A percentile compares a stretch with the other conserved stretches of the same genome.
phyloP scores from a whole-genome alignment of 2,329 filamentous ascomycete genomes.

The Monosporascus sp. region DNA sequence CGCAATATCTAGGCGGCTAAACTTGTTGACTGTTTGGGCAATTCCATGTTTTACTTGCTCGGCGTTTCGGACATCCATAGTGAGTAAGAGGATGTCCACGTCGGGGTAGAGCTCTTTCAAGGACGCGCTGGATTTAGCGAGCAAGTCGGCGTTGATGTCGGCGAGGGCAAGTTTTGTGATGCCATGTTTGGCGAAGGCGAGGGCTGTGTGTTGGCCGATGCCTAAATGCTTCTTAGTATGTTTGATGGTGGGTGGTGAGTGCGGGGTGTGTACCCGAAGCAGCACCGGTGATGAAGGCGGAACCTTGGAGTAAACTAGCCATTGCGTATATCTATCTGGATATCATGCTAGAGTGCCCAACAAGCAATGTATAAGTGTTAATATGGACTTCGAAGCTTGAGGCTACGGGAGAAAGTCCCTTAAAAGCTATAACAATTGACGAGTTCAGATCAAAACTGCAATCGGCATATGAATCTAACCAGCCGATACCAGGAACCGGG shows the following conservation, averaged over 20 bases:
- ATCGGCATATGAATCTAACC: too few relatives aligned
- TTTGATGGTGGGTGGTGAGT: slow-evolving; percentile 19
- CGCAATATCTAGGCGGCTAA: slow-evolving; percentile 47
- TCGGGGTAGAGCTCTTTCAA: slow-evolving; percentile 32
- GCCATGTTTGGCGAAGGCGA: slow-evolving; percentile 34
- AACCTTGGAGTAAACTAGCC: too few relatives aligned
- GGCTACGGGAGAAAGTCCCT: too few relatives aligned
- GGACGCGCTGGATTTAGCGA: slow-evolving; percentile 25
- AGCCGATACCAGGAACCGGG: too few relatives aligned
- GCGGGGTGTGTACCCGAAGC: slow-evolving; percentile 11
- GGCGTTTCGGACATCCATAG: slow-evolving; percentile 41
- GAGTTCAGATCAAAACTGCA: too few relatives aligned
- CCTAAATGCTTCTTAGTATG: slow-evolving; percentile 27
- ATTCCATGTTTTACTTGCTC: slow-evolving; percentile 38
- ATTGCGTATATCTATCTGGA: too few relatives aligned
- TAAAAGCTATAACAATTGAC: too few relatives aligned
- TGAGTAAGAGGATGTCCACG: slow-evolving; percentile 34
- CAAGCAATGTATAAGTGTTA: too few relatives aligned
- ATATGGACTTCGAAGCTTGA: too few relatives aligned
- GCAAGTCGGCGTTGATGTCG: slow-evolving; percentile 35
- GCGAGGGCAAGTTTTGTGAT: slow-evolving; percentile 40
- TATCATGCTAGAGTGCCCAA: too few relatives aligned
- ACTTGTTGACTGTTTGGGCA: slow-evolving; percentile 32
- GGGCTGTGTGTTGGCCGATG: slow-evolving; percentile 42
- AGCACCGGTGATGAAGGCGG: slow-evolving; percentile 43